Conservation (phyloP, 164 flowering plant genomes). For the Magnolia sinica region DNA sequence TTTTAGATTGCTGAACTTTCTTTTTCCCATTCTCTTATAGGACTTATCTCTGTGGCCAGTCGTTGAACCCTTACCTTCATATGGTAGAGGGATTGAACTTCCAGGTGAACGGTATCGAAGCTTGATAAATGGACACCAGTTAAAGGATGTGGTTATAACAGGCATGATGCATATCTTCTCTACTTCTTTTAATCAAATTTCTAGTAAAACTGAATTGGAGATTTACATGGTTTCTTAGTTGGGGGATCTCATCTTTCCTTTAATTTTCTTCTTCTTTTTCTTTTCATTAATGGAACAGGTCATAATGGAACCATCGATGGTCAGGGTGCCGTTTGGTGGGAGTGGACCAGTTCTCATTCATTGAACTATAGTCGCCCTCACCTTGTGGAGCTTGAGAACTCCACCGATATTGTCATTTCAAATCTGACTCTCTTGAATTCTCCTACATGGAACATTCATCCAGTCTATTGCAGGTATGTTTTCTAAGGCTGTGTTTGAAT, state of each 20-base stretch:
- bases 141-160: constrained; percentile 80
- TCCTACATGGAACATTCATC: constrained; percentile 78
- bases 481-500: background rate
- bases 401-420: constrained; percentile 54
- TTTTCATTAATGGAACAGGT: constrained; percentile 39
- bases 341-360: constrained; percentile 46
- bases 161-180: constrained; percentile 33
- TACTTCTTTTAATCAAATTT: background rate
- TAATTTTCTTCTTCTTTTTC: background rate
- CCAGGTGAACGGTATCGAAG: constrained; percentile 74
- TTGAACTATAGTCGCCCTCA: constrained; percentile 87
- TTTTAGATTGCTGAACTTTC: background rate
- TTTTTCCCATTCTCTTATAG: constrained; percentile 23
- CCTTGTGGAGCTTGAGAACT: constrained; percentile 66
- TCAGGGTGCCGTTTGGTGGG: constrained; percentile 96
- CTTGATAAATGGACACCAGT: constrained; percentile 58
- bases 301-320: constrained; percentile 95
- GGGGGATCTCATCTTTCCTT: background rate
- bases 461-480: constrained; percentile 85
- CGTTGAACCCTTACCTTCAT: constrained; percentile 73
- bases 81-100: constrained; percentile 80
- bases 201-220: background rate
- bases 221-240: background rate
- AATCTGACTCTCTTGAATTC: constrained; percentile 80
- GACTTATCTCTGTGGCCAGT: constrained; percentile 64